Evolutionary conservation across 2,329 filamentous ascomycete species (phyloP).

Genomic region (Apiospora rasikravindrae): DNA sequence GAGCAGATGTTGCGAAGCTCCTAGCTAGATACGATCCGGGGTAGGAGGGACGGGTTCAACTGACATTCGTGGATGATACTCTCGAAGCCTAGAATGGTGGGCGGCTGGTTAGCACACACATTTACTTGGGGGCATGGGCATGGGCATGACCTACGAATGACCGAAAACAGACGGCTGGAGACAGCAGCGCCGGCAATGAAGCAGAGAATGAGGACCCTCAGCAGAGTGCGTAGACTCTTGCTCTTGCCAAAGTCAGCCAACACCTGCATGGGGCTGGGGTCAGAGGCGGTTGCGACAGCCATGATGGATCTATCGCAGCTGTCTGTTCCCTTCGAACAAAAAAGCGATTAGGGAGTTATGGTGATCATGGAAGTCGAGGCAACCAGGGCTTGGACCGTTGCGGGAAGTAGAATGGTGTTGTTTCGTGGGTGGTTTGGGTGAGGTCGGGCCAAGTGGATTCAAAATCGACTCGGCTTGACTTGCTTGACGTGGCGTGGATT

Average conservation of each 20-base stretch:
- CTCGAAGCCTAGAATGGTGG: constrained; percentile 74
- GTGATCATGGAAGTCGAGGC: constrained; percentile 23
- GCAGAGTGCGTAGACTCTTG: constrained; percentile 80
- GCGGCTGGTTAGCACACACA: constrained; percentile 19
- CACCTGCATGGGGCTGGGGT: constrained; percentile 32
- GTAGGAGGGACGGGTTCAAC: constrained; percentile 38
- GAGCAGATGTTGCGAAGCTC: background rate
- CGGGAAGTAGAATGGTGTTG: constrained; percentile 7
- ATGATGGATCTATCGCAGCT: constrained; percentile 35
- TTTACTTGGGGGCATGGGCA: background rate
- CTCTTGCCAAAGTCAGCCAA: constrained; percentile 78
- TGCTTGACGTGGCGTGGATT: constrained; percentile 17
- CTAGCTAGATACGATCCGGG: background rate
- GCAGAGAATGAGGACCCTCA: constrained; percentile 87
- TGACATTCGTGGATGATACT: constrained; percentile 99
- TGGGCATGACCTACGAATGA: constrained; percentile 76
- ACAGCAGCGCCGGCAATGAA: constrained; percentile 92
- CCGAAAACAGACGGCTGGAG: constrained; percentile 94
- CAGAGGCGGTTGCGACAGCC: constrained; percentile 43
- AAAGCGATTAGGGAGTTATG: constrained; percentile 21
- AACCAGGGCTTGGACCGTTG: constrained; percentile 17
- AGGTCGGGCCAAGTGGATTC: constrained; percentile 9
- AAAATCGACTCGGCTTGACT: background rate
- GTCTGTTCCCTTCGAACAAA: constrained; percentile 18
- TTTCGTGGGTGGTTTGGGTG: constrained; percentile 11